A percentile compares a stretch with the other conserved stretches of the same genome.
Conservation (phyloP, 2,329 filamentous ascomycete genomes). For the Torrubiellomyces zombiae region DNA sequence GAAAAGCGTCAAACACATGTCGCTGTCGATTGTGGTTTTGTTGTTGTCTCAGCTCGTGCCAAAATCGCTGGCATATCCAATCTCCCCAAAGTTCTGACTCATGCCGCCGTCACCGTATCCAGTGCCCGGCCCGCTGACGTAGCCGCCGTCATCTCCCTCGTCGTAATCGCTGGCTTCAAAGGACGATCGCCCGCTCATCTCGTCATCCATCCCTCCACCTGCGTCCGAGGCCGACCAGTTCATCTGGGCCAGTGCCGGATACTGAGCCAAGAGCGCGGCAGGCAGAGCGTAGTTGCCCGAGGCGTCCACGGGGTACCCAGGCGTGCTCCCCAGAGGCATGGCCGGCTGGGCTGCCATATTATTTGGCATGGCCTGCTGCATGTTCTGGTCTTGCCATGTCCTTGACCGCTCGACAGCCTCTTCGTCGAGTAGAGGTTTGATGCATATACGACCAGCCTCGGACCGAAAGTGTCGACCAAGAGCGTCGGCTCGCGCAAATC, state of each 20-base stretch:
- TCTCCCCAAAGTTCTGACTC: slow-evolving; percentile 35
- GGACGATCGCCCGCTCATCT: slow-evolving; percentile 61
- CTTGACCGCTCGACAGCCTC: slow-evolving; percentile 73
- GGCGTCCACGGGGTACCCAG: slow-evolving; percentile 39
- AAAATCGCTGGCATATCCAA: slow-evolving; percentile 35
- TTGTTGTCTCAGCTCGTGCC: slow-evolving; percentile 25
- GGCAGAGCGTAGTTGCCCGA: slow-evolving; percentile 54
- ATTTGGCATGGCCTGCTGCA: slow-evolving; percentile 47
- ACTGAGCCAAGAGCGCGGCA: slow-evolving; percentile 75
- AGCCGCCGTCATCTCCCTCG: slow-evolving; percentile 54
- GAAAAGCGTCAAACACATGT: slow-evolving; percentile 1
- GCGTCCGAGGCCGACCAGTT: slow-evolving; percentile 59
- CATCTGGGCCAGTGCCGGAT: slow-evolving; percentile 78
- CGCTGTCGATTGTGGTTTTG: not conserved
- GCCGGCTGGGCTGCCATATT: slow-evolving; percentile 37
- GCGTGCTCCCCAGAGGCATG: slow-evolving; percentile 43
- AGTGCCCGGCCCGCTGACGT: slow-evolving; percentile 45
- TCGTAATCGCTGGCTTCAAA: slow-evolving; percentile 71
- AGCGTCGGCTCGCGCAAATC: slow-evolving; percentile 90
- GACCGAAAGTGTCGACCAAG: slow-evolving; percentile 88
- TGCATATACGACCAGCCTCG: slow-evolving; percentile 88
- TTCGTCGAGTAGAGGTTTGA: slow-evolving; percentile 92
- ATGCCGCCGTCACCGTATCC: slow-evolving; percentile 41
- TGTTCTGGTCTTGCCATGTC: slow-evolving; percentile 54
- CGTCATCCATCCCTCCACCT: slow-evolving; percentile 56